Evolutionary conservation across 495 filamentous ascomycete species (phyloP), one percentile per base, ranked within the genome.

Genomic region (Jackrogersella minutella): DNA sequence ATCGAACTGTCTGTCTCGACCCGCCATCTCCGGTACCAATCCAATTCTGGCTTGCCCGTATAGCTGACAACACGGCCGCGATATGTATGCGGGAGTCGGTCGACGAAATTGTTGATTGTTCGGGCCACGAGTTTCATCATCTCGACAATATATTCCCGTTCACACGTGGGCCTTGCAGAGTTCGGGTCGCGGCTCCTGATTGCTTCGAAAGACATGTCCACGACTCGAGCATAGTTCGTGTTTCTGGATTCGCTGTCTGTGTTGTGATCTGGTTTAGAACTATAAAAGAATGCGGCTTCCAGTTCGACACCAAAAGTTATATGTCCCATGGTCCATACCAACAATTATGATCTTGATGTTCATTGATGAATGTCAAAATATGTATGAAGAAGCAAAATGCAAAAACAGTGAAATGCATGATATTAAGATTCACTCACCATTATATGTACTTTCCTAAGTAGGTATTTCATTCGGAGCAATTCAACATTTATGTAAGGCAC

Each of bases 291-390:
- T 13, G 34, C 50, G 6, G 31, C 40, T 16, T 62, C 59, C n/a
- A 55, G 50, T 13, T 62, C 50, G 8, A 62, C 59, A 2, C 59
- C 50, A 33, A 62, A 62, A 0, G 39, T 55, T 10, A 49, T 9
- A 0, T n/a, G n/a, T n/a, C n/a, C n/a, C n/a, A n/a, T n/a, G n/a
- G n/a, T n/a, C n/a, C n/a, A n/a, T n/a, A n/a, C n/a, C n/a, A n/a
- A n/a, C n/a, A n/a, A n/a, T n/a, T n/a, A n/a, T n/a, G n/a, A n/a
- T n/a, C n/a, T n/a, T n/a, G n/a, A n/a, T n/a, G n/a, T n/a, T n/a
- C n/a, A n/a, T n/a, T n/a, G n/a, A n/a, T n/a, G n/a, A n/a, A n/a
- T n/a, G n/a, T n/a, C n/a, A n/a, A n/a, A n/a, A n/a, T n/a, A n/a
- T n/a, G n/a, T n/a, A n/a, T n/a, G n/a, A n/a, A n/a, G n/a, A n/a